Conservation (phyloP, 495 filamentous ascomycete species). For the Penicillium nucicola region DNA sequence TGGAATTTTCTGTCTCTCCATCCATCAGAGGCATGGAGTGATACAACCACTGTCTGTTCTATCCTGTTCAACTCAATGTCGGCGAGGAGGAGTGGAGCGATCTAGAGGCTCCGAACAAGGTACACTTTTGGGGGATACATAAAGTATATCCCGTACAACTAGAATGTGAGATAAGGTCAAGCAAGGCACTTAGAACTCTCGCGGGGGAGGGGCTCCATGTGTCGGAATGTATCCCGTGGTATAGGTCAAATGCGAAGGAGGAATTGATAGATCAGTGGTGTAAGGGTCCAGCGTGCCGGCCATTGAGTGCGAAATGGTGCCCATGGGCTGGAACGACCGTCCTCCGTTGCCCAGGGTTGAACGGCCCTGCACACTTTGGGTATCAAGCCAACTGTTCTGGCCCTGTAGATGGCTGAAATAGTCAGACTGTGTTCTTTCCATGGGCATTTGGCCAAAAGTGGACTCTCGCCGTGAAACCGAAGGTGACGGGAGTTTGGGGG, state of each 20-base stretch:
- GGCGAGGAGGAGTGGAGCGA: too few relatives aligned
- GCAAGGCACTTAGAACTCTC: slow-evolving; percentile 22
- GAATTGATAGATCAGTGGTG: slow-evolving; percentile 27
- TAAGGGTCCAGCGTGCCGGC: slow-evolving; percentile 31
- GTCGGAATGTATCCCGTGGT: slow-evolving; percentile 27
- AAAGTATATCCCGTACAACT: background rate
- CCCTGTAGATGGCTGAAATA: slow-evolving; percentile 29
- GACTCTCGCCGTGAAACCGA: slow-evolving; percentile 38
- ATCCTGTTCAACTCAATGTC: background rate
- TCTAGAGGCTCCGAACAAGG: background rate
- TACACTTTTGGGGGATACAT: slow-evolving; percentile 2
- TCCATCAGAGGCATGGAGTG: background rate
- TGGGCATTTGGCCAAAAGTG: slow-evolving; percentile 18
- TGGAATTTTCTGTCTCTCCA: background rate
- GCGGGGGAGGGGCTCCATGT: slow-evolving; percentile 26
- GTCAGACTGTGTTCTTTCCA: slow-evolving; percentile 33
- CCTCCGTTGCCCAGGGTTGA: slow-evolving; percentile 16
- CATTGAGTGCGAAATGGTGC: slow-evolving; percentile 26
- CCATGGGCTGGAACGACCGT: slow-evolving; percentile 25
- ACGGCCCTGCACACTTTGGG: slow-evolving; percentile 21
- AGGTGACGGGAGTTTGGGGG: slow-evolving; percentile 41
- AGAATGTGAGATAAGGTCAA: background rate
- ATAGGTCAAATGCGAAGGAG: slow-evolving; percentile 35
- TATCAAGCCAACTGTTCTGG: slow-evolving; percentile 27
- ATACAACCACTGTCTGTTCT: background rate